Conservation (phyloP, 345 rosid species). For the Geranium brycei region DNA sequence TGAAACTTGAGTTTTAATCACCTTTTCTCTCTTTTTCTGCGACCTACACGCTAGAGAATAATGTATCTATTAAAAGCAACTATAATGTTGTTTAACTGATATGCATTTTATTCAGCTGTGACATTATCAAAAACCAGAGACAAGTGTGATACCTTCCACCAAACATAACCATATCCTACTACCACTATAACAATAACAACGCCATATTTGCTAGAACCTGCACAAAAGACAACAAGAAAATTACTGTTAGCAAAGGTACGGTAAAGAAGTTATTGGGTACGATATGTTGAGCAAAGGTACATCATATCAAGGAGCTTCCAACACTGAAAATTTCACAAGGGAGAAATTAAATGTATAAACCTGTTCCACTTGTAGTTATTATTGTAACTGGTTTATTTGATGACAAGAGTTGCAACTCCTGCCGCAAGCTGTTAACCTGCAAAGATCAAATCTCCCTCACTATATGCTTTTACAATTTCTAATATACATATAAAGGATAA, state of each 20-base stretch:
- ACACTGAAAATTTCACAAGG: no score
- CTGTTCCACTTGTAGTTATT: constrained; percentile 56
- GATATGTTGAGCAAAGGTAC: no score
- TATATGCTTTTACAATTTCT: background rate
- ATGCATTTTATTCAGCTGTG: background rate
- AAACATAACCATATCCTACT: constrained; percentile 56
- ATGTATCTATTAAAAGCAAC: background rate
- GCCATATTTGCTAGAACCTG: constrained; percentile 51
- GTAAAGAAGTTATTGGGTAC: no score
- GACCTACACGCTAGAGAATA: no score
- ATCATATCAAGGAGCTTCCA: no score
- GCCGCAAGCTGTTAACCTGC: constrained; percentile 63
- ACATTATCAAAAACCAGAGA: background rate
- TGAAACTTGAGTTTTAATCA: no score
- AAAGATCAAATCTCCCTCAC: background rate
- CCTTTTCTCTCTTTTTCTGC: no score
- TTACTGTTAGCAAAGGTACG: no score
- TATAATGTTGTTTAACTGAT: no score
- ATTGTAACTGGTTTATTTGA: constrained; percentile 58
- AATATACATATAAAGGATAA: background rate
- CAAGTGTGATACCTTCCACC: constrained; percentile 60
- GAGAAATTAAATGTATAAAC: constrained; percentile 18
- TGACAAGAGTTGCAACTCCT: constrained; percentile 52
- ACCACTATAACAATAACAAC: constrained; percentile 34
- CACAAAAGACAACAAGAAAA: constrained; percentile 10